These are phyloP conservation scores for Salmacisia buchloeana DNA, from an alignment of 1,284 basidiomycete species.

Conservation along the genomic window DNA sequence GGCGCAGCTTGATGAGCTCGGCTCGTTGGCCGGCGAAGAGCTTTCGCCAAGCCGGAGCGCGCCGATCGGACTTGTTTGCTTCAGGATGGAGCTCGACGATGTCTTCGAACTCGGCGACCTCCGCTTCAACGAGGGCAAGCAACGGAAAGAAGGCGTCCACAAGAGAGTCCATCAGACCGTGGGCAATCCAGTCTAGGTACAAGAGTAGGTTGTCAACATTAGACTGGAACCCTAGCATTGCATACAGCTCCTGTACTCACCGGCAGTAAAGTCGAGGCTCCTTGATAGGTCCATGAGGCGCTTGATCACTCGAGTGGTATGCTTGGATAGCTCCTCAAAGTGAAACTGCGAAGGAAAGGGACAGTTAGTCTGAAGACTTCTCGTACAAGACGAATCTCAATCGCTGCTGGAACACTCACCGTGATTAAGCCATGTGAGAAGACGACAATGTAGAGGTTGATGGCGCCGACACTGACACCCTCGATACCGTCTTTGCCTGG, in stretches of 20 bases:
- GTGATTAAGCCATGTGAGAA: slow-evolving; percentile 84
- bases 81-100: slow-evolving; percentile 57
- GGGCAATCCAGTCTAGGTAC: slow-evolving; percentile 89
- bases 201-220: too few relatives aligned
- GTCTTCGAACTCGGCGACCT: slow-evolving; percentile 64
- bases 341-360: slow-evolving; percentile 67
- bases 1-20: not conserved
- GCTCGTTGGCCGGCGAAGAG: not conserved
- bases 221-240: too few relatives aligned
- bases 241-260: too few relatives aligned
- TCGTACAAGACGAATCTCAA: not conserved
- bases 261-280: slow-evolving; percentile 53
- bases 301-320: slow-evolving; percentile 71
- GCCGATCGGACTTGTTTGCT: slow-evolving; percentile 52
- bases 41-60: not conserved
- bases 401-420: slow-evolving; percentile 58
- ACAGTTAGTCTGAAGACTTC: not conserved
- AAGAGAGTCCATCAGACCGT: slow-evolving; percentile 85
- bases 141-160: slow-evolving; percentile 91
- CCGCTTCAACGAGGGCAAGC: slow-evolving; percentile 73
- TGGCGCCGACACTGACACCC: slow-evolving; percentile 65
- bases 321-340: slow-evolving; percentile 83
- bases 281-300: slow-evolving; percentile 55
- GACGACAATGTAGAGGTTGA: slow-evolving; percentile 82
- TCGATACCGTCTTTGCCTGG: slow-evolving; percentile 60